Base-by-base conservation (phyloP, 164 flowering plant species). In the Tetrastigma voinierianum region DNA sequence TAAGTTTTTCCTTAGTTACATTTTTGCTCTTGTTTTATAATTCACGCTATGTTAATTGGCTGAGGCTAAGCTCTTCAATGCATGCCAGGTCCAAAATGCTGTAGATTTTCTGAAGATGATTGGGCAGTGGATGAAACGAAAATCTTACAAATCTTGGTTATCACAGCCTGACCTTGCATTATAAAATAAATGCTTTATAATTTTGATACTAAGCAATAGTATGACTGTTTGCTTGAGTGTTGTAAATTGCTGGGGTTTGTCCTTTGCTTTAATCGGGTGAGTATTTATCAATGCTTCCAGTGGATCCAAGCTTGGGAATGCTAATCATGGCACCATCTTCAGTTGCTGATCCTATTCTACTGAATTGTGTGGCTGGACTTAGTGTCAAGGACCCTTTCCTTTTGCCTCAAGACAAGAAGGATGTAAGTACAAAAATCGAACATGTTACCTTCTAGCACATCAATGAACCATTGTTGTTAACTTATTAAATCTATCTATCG, bases 241-340 rank as follows among this genome's bases (percentile, higher is more conserved):
- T 15, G n/a, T 57, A 1, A 32, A 18, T 21, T 45, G 1, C 17
- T 57, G 56, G 16, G 46, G 49, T 47, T 1, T 47, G 3, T 46
- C 45, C 66, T 54, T 17, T 17, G 68, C 56, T 67, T 52, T 40
- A 12, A 71, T 43, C 83, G 92, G 99, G 99, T 21, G 70, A 84
- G 56, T 89, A 77, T 78, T 76, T 95, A 74, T 84, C 99, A 61
- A 83, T 92, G 76, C 98, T 95, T 69, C 98, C 99, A 16, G 91
- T 95, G 47, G 99, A 95, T 83, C 99, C 46, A 95, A 95, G 78
- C 88, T 95, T 3, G 99, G 99, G 62, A 95, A 95, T 92, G 99
- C 84, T 95, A 53, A 82, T 95, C 19, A 92, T 95, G 97, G 97
- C 64, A 87, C 98, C 21, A 80, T 92, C 53, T 92, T 92, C 68